These are phyloP conservation scores for Harringtonia lauricola DNA, from an alignment of 2,329 filamentous ascomycete genomes.

Conservation along the genomic window DNA sequence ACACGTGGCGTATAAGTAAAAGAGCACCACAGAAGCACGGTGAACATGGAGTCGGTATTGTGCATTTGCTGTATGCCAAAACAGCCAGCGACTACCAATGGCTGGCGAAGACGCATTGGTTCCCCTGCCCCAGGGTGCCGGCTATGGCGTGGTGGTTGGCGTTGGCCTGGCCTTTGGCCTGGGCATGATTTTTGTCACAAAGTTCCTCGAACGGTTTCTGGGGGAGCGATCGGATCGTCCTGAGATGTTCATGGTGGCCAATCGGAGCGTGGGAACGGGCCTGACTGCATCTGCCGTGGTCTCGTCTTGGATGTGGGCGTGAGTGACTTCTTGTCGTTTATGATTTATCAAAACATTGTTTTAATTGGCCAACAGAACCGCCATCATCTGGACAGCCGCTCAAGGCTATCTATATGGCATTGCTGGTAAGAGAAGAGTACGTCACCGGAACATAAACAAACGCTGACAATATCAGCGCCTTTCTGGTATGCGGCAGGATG, in stretches of 20 bases:
- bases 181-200: conserved; percentile 29
- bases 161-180: conserved; percentile 68
- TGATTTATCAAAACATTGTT: no score
- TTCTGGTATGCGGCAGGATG: conserved; percentile 55
- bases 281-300: conserved; percentile 80
- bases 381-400: conserved; percentile 55
- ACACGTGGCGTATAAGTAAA: no score
- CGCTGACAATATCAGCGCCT: no score
- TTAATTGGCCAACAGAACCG: not conserved
- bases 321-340: conserved; percentile 43
- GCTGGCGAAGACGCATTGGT: no score
- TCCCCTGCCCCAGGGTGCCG: conserved; percentile 48
- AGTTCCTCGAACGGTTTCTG: conserved; percentile 24
- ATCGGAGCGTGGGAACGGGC: conserved; percentile 76
- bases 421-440: no score
- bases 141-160: conserved; percentile 68
- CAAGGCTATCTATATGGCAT: conserved; percentile 72
- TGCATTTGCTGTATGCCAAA: no score
- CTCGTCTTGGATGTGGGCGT: conserved; percentile 86
- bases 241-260: conserved; percentile 84
- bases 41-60: no score
- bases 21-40: no score
- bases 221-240: conserved; percentile 64
- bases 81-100: no score
- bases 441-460: no score